Conservation (phyloP, 2,329 filamentous ascomycete species). For the Fusarium albidum region DNA sequence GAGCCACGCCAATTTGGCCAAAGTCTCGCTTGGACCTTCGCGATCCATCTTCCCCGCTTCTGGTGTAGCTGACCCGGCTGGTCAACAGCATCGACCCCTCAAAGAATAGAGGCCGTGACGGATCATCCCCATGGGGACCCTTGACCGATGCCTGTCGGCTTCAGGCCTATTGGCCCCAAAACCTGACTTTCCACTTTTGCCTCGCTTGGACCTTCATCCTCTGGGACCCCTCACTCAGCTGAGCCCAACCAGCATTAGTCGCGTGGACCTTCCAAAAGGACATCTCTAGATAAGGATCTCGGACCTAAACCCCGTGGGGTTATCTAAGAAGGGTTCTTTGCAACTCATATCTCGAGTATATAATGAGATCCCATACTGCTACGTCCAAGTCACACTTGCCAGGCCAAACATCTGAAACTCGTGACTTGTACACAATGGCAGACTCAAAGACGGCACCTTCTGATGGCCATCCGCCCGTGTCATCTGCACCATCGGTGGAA, state of each 20-base stretch:
- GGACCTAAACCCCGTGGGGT: background rate
- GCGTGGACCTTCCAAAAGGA: conserved; percentile 6
- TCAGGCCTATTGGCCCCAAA: background rate
- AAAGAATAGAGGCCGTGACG: too few relatives aligned
- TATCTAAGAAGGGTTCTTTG: background rate
- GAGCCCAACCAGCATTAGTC: background rate
- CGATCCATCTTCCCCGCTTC: background rate
- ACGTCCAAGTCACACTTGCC: background rate
- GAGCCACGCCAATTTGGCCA: background rate
- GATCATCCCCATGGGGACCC: too few relatives aligned
- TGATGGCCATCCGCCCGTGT: background rate
- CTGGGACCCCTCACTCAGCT: background rate
- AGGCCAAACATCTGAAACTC: too few relatives aligned
- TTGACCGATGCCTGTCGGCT: too few relatives aligned
- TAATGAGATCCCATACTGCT: background rate
- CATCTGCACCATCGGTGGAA: background rate
- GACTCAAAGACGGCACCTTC: conserved; percentile 8
- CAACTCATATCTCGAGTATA: background rate
- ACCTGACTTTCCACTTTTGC: background rate
- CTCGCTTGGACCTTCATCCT: conserved; percentile 11
- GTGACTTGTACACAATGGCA: background rate
- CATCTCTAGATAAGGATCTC: background rate
- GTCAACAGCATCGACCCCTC: too few relatives aligned
- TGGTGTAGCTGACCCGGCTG: background rate
- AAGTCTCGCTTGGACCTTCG: conserved; percentile 7